These are phyloP conservation scores for Leccinum proliferum DNA, from an alignment of 1,284 basidiomycete species.

Conservation along the genomic window DNA sequence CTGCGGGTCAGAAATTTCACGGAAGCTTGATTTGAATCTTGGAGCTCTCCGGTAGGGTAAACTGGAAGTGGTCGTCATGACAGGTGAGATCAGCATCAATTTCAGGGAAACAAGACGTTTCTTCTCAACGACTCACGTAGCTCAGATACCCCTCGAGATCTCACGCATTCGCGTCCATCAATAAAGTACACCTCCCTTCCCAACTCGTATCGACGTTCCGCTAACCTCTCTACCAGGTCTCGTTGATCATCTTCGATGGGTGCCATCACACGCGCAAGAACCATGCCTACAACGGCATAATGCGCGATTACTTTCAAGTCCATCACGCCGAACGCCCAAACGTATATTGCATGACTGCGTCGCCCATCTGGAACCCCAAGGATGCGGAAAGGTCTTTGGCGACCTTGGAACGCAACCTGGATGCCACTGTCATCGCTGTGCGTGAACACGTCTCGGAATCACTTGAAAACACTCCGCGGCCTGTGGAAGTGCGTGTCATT, in stretches of 20 bases:
- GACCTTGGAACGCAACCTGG: conserved; percentile 62
- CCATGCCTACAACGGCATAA: conserved; percentile 76
- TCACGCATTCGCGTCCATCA: conserved; percentile 74
- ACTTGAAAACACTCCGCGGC: conserved; percentile 52
- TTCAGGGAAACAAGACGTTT: neutral
- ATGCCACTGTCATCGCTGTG: conserved; percentile 70
- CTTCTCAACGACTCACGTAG: conserved; percentile 31
- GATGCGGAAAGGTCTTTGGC: conserved; percentile 52
- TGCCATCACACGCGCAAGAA: conserved; percentile 74
- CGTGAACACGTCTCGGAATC: conserved; percentile 62
- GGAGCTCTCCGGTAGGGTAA: conserved; percentile 58
- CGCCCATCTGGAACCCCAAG: conserved; percentile 73
- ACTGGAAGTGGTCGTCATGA: conserved; percentile 80
- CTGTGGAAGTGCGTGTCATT: conserved; percentile 50
- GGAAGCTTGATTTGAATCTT: conserved; percentile 54
- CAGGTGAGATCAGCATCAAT: conserved; percentile 40
- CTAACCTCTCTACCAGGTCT: conserved; percentile 38
- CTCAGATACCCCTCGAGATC: conserved; percentile 56
- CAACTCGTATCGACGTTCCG: neutral
- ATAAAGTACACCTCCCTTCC: conserved; percentile 36
- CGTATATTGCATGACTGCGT: conserved; percentile 85
- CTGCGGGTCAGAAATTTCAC: conserved; percentile 62
- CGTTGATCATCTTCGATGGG: conserved; percentile 78
- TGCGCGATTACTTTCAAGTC: conserved; percentile 68
- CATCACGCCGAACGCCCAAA: conserved; percentile 52